Percentiles rank a stretch among this genome's conserved stretches.
Evolutionary conservation across 306 rosid species (phyloP).

Genomic region (Lupinus albus): DNA sequence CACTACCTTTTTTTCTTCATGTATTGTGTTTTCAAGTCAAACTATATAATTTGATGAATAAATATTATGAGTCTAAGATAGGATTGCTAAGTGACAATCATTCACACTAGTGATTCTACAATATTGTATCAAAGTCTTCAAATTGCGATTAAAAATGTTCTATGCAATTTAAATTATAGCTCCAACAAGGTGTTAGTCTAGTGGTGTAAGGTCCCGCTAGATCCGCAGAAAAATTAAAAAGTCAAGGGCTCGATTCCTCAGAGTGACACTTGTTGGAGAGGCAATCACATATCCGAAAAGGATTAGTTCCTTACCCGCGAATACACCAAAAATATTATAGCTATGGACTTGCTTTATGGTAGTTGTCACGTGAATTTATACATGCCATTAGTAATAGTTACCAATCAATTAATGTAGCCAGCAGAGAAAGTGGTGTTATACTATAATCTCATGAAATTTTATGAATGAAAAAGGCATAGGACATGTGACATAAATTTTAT

Average conservation of each 20-base stretch:
- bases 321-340: no score
- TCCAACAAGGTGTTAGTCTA: no score
- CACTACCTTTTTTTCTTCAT: neutral
- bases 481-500: constrained; percentile 48
- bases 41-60: neutral
- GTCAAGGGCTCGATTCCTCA: no score
- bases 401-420: constrained; percentile 35
- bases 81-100: neutral
- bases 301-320: no score
- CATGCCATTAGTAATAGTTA: constrained; percentile 30
- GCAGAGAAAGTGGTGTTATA: constrained; percentile 1
- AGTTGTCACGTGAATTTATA: constrained; percentile 40
- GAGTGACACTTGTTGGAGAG: no score
- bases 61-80: neutral
- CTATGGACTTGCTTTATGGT: no score
- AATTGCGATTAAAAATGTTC: no score
- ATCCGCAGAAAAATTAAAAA: no score
- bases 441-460: neutral
- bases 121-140: no score
- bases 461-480: constrained; percentile 37
- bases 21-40: neutral
- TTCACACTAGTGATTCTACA: neutral
- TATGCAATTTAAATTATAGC: no score
- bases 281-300: no score
- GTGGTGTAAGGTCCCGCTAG: no score